phyloP scores from a whole-genome alignment of 2,329 filamentous ascomycete species.

The Sphaerostilbella broomeana region DNA sequence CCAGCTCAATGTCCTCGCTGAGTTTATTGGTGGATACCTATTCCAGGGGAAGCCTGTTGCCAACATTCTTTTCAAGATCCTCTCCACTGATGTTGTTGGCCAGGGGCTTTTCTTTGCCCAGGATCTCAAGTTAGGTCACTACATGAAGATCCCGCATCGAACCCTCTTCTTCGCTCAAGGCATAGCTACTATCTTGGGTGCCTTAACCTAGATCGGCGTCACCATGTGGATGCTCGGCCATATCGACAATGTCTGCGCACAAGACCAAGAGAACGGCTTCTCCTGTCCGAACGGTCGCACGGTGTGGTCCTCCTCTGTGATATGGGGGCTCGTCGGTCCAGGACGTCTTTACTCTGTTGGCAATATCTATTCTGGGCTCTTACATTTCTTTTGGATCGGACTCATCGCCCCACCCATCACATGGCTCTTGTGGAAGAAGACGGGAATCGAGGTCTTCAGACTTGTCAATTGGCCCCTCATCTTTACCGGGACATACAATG shows the following conservation, averaged over 20 bases:
- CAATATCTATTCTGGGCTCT: constrained; percentile 41
- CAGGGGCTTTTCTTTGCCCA: constrained; percentile 36
- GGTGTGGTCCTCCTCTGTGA: constrained; percentile 47
- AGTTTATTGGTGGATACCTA: constrained; percentile 39
- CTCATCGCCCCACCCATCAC: constrained; percentile 40
- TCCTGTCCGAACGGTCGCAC: constrained; percentile 30
- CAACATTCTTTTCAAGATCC: constrained; percentile 33
- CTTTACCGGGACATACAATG: constrained; percentile 26
- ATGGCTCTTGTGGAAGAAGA: constrained; percentile 27
- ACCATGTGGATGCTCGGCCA: constrained; percentile 33
- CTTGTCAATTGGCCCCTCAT: constrained; percentile 27
- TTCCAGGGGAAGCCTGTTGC: constrained; percentile 36
- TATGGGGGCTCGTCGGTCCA: constrained; percentile 53
- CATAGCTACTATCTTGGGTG: constrained; percentile 37
- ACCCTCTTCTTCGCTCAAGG: constrained; percentile 38
- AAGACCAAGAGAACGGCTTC: constrained; percentile 40
- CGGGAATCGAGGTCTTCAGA: constrained; percentile 21
- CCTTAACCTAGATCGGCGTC: constrained; percentile 37
- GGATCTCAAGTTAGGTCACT: constrained; percentile 41
- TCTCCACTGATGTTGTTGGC: constrained; percentile 35
- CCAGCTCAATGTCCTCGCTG: constrained; percentile 36
- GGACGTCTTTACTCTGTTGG: constrained; percentile 46
- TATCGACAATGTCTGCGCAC: constrained; percentile 44
- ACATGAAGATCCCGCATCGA: constrained; percentile 35
- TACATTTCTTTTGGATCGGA: constrained; percentile 50